Base-by-base conservation (phyloP, 306 rosid genomes). In the Cucurbita maxima region DNA sequence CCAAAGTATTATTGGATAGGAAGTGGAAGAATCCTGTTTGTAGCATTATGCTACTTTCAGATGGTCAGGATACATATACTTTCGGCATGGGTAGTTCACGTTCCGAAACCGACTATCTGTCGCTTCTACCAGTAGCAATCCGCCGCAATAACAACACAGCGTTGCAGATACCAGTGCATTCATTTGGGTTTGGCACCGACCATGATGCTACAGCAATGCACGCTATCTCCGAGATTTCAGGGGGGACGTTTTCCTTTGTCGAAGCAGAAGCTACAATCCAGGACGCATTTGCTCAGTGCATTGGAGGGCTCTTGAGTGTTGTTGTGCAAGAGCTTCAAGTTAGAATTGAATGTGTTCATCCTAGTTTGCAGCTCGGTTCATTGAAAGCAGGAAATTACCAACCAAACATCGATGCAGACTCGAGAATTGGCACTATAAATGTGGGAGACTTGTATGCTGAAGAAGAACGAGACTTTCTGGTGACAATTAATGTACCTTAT, bases 371-470 rank as follows among this genome's bases (percentile, higher is more conserved):
- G 22, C 25, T 75, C 7, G 34, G 59, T 45, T 75, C 77, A 3
- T 19, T 75, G 55, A 58, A 75, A 58, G 52, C 77, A 1, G 77
- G 77, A 60, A 75, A 61, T 47, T 75, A 75, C 71, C 57, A 11
- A 75, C 15, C 71, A 1, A 16, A 47, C 72, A 75, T 75, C 55
- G 8, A 3, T 1, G 41, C 41, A 1, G 22, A 71, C 8, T 11
- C 60, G 7, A 75, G 77, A 75, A 44, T 61, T 6, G 71, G 71
- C 30, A 57, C 48, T 45, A 50, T 75, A 41, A 48, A 60, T 58
- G 69, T 60, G n/a, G 77, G 77, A 75, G 77, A 75, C 54, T 48
- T 75, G 71, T 75, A 75, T 75, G 77, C 77, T 18, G 71, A 75
- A 34, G 77, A 75, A 75, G 77, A 75, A 60, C 30, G 70, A 18